Evolutionary conservation across 2,329 filamentous ascomycete species (phyloP).

Genomic region (Thermothelomyces thermophilus): DNA sequence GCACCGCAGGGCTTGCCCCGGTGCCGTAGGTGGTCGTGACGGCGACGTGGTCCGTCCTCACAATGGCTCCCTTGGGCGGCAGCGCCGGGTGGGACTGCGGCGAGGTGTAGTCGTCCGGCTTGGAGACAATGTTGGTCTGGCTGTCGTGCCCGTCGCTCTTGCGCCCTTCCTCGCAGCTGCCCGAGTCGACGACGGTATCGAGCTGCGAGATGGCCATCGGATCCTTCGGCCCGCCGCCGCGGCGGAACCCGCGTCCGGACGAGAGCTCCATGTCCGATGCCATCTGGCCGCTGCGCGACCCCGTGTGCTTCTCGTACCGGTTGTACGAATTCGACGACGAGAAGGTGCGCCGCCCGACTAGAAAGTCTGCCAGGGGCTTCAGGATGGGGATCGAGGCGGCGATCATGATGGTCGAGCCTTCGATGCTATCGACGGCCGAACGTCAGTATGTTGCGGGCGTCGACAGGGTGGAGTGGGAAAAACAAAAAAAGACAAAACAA

Average conservation of each 20-base stretch:
- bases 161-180: neutral
- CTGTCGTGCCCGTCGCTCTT: neutral
- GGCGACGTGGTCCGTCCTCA: neutral
- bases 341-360: neutral
- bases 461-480: neutral
- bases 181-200: neutral
- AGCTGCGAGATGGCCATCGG: neutral
- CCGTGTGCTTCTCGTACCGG: neutral
- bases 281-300: neutral
- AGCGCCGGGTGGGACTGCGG: neutral
- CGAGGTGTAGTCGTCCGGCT: neutral
- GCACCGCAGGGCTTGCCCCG: neutral
- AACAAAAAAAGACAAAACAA: neutral
- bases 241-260: neutral
- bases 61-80: neutral
- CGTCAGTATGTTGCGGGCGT: too few relatives aligned
- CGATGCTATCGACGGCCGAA: conserved; percentile 22
- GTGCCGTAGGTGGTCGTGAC: neutral
- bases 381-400: conserved; percentile 24
- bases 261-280: neutral
- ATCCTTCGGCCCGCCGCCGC: too few relatives aligned
- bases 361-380: conserved; percentile 20
- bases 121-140: neutral
- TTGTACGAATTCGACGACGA: neutral
- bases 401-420: conserved; percentile 23